phyloP scores from a whole-genome alignment of 495 filamentous ascomycete genomes.

The Letharia columbiana region DNA sequence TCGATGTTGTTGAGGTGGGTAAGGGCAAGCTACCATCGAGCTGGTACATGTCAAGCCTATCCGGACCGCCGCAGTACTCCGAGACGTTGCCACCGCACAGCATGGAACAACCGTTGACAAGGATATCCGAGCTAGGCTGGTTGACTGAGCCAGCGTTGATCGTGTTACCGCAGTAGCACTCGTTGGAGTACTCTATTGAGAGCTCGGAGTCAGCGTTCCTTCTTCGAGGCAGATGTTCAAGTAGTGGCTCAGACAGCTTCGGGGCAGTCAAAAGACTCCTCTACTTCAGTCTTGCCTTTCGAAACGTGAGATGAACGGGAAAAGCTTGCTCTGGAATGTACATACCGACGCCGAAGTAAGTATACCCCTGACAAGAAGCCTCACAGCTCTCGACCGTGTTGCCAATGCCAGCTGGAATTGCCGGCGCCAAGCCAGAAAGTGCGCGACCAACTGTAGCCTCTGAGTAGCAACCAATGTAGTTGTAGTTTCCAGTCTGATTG shows the following conservation, averaged over 20 bases:
- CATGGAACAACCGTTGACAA: constrained; percentile 26
- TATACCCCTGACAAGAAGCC: neutral
- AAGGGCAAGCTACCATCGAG: neutral
- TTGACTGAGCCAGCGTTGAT: constrained; percentile 24
- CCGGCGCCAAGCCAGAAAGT: neutral
- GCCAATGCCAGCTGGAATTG: neutral
- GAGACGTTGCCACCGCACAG: constrained; percentile 28
- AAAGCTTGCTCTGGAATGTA: neutral
- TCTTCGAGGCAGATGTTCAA: neutral
- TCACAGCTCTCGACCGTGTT: neutral
- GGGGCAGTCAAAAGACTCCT: neutral
- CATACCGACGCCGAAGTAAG: neutral
- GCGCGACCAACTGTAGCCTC: neutral
- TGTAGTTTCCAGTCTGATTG: neutral
- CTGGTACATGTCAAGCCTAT: neutral
- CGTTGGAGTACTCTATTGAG: constrained; percentile 32
- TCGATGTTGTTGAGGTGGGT: neutral
- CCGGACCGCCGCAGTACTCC: constrained; percentile 23
- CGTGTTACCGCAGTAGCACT: constrained; percentile 35
- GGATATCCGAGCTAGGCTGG: constrained; percentile 17
- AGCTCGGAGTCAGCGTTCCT: constrained; percentile 17
- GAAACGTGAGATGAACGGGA: neutral
- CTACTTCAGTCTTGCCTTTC: neutral
- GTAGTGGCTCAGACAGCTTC: neutral
- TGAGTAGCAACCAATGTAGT: neutral